These are phyloP conservation scores for Chaetomium globosum DNA, from an alignment of 2,329 filamentous ascomycete genomes.

Conservation along the genomic window DNA sequence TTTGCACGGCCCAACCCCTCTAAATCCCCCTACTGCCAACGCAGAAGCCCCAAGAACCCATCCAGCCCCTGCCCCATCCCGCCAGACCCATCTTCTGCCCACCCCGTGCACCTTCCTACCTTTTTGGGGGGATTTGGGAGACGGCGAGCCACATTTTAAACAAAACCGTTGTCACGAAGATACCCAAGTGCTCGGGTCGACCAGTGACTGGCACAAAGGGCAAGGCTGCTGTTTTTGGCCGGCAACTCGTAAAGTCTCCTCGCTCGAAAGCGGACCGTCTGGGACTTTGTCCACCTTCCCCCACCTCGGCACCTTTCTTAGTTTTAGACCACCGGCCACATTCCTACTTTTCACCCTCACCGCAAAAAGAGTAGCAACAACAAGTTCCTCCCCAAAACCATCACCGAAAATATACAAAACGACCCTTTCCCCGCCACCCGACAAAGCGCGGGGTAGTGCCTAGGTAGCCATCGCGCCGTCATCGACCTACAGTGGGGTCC, in stretches of 20 bases:
- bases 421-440: conserved; percentile 16
- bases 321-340: neutral
- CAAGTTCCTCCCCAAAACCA: neutral
- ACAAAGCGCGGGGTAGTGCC: conserved; percentile 28
- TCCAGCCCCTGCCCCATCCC: conserved; percentile 14
- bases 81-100: conserved; percentile 9
- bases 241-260: neutral
- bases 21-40: conserved; percentile 22
- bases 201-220: neutral
- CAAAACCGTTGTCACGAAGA: conserved; percentile 2
- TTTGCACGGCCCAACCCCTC: conserved; percentile 33
- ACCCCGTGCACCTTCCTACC: conserved; percentile 9
- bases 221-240: neutral
- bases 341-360: neutral
- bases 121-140: neutral
- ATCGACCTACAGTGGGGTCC: conserved; percentile 19
- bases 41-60: conserved; percentile 25
- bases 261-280: neutral
- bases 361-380: neutral
- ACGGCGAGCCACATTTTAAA: conserved; percentile 2
- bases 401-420: neutral
- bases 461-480: conserved; percentile 10
- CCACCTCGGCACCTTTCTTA: neutral
- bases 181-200: neutral
- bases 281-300: neutral